These are phyloP conservation scores for Pythium chondricola DNA, from an alignment of 352 stramenopile genomes.

Conservation along the genomic window DNA sequence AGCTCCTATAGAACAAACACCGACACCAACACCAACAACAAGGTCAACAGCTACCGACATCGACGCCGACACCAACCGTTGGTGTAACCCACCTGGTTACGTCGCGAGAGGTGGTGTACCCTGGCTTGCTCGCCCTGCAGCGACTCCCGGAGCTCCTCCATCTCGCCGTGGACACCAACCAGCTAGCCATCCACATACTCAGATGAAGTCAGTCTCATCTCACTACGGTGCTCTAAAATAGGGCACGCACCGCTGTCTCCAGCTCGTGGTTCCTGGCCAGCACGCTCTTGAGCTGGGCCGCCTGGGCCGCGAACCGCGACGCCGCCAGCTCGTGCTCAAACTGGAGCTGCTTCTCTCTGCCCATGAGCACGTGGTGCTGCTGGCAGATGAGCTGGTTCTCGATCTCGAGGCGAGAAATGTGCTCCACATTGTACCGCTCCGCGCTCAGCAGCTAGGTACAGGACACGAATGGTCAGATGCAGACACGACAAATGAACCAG, in stretches of 20 bases:
- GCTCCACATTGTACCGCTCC: conserved; percentile 30
- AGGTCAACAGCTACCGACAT: too few relatives aligned
- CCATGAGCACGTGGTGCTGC: conserved; percentile 21
- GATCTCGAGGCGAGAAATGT: conserved; percentile 31
- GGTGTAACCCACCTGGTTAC: conserved; percentile 19
- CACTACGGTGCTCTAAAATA: neutral
- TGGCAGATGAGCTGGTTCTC: conserved; percentile 34
- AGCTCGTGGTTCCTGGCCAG: conserved; percentile 14
- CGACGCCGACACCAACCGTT: too few relatives aligned
- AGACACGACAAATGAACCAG: neutral
- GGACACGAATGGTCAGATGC: neutral
- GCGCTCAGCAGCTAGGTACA: conserved; percentile 17
- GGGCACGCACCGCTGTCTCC: conserved; percentile 15
- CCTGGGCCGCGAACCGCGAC: conserved; percentile 13
- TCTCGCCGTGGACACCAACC: conserved; percentile 17
- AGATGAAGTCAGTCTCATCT: neutral
- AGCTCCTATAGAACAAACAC: too few relatives aligned
- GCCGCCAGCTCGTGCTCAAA: conserved; percentile 17
- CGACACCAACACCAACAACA: too few relatives aligned
- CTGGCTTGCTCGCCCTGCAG: conserved; percentile 26
- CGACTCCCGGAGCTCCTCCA: conserved; percentile 33
- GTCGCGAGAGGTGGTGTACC: conserved; percentile 22
- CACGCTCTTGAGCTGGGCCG: conserved; percentile 2
- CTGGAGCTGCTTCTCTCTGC: conserved; percentile 17
- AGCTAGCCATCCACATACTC: conserved; percentile 14